Conservation (phyloP, 192 early-diverging fungal species). For the Entomortierella lignicola region DNA sequence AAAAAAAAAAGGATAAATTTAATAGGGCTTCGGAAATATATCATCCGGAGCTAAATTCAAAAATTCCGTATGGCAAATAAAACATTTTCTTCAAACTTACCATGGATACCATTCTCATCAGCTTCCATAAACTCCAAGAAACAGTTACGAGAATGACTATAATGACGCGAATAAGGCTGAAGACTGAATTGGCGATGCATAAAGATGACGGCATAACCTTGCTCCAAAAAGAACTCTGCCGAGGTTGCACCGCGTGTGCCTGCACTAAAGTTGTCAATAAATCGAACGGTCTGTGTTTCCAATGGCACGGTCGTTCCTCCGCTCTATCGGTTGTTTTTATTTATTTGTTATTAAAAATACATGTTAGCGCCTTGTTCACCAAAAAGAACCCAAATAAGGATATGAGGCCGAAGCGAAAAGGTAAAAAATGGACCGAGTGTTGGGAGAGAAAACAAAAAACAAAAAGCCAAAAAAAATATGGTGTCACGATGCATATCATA, state of each 20-base stretch:
- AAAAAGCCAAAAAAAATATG: too few relatives aligned
- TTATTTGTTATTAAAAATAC: not conserved
- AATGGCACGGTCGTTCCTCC: slow-evolving; percentile 98
- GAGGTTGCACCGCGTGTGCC: slow-evolving; percentile 96
- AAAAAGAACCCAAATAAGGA: slow-evolving; percentile 43
- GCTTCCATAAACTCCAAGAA: slow-evolving; percentile 87
- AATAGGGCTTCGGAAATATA: not conserved
- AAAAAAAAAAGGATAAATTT: not conserved
- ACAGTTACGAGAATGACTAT: slow-evolving; percentile 78
- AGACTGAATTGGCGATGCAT: slow-evolving; percentile 93
- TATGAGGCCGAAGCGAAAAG: slow-evolving; percentile 13
- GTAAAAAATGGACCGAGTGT: not conserved
- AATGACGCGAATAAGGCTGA: slow-evolving; percentile 94
- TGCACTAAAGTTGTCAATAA: slow-evolving; percentile 98
- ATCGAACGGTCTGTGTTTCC: slow-evolving; percentile 96
- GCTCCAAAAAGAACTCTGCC: slow-evolving; percentile 91
- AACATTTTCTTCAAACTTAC: slow-evolving; percentile 58
- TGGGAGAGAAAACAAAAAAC: too few relatives aligned
- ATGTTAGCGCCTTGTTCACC: too few relatives aligned
- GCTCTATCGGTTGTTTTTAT: slow-evolving; percentile 57
- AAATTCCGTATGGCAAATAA: not conserved
- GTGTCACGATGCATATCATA: not conserved
- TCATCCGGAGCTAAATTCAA: not conserved
- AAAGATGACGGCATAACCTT: slow-evolving; percentile 96
- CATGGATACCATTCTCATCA: slow-evolving; percentile 71